phyloP scores from a whole-genome alignment of 2,329 filamentous ascomycete species.

The Podosphaera fusca region DNA sequence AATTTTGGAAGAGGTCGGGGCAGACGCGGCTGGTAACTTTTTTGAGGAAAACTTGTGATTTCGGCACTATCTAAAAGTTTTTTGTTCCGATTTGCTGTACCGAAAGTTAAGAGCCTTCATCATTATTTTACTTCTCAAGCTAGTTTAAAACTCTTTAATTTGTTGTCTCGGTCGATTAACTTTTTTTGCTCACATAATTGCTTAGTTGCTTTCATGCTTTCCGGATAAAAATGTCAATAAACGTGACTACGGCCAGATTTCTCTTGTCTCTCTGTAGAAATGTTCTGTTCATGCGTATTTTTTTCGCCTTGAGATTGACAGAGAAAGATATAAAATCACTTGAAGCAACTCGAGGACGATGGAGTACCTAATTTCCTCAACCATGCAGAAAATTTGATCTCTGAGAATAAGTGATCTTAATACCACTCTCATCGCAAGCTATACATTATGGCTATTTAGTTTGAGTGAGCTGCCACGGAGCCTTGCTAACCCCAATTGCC shows the following conservation, averaged over 20 bases:
- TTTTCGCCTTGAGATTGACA: no score
- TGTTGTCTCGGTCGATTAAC: neutral
- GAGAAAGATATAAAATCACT: no score
- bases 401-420: no score
- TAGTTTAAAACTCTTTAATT: neutral
- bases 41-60: neutral
- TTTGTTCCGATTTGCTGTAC: neutral
- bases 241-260: neutral
- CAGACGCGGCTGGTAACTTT: conserved; percentile 9
- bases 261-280: neutral
- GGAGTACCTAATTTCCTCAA: no score
- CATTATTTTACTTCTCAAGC: neutral
- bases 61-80: neutral
- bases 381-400: no score
- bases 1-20: conserved; percentile 15
- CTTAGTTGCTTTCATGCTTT: neutral
- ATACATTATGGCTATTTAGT: no score
- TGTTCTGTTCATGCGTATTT: no score
- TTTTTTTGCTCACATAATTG: neutral
- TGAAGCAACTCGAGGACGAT: no score
- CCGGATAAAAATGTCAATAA: no score
- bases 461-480: no score
- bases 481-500: no score
- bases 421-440: no score
- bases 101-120: neutral